These are phyloP conservation scores for Umbilicaria muhlenbergii DNA, from an alignment of 495 filamentous ascomycete genomes.

Conservation along the genomic window DNA sequence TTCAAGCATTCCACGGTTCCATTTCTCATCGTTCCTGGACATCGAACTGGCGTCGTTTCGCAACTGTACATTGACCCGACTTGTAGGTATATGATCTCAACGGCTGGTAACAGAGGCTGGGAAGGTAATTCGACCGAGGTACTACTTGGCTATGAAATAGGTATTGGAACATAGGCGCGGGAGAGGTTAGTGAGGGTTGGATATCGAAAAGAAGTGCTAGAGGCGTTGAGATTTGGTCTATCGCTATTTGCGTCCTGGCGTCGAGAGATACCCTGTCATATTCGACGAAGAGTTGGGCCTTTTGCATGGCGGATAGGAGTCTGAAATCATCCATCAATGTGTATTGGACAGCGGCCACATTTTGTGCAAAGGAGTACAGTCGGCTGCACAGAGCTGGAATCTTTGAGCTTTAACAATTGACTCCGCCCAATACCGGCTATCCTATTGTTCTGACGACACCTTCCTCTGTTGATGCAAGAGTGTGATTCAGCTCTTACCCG, in stretches of 20 bases:
- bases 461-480: too few species aligned
- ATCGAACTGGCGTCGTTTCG: slow-evolving; percentile 80
- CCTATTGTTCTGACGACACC: too few species aligned
- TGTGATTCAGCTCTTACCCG: too few species aligned
- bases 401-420: too few species aligned
- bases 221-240: neutral
- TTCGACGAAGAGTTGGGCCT: too few species aligned
- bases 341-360: too few species aligned
- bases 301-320: too few species aligned
- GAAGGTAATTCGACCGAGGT: slow-evolving; percentile 88
- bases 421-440: too few species aligned
- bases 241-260: neutral
- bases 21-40: slow-evolving; percentile 87
- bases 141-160: slow-evolving; percentile 86
- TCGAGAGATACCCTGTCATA: neutral
- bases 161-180: slow-evolving; percentile 20
- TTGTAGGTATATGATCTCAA: slow-evolving; percentile 78
- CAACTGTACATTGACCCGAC: slow-evolving; percentile 73
- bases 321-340: too few species aligned
- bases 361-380: too few species aligned
- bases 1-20: slow-evolving; percentile 69
- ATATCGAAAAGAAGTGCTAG: neutral
- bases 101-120: slow-evolving; percentile 86
- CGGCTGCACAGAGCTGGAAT: too few species aligned
- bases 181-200: too few species aligned